Evolutionary conservation across 1,284 basidiomycete genomes (phyloP), one percentile per base, ranked within the genome.

Genomic region (Schizophyllum commune): DNA sequence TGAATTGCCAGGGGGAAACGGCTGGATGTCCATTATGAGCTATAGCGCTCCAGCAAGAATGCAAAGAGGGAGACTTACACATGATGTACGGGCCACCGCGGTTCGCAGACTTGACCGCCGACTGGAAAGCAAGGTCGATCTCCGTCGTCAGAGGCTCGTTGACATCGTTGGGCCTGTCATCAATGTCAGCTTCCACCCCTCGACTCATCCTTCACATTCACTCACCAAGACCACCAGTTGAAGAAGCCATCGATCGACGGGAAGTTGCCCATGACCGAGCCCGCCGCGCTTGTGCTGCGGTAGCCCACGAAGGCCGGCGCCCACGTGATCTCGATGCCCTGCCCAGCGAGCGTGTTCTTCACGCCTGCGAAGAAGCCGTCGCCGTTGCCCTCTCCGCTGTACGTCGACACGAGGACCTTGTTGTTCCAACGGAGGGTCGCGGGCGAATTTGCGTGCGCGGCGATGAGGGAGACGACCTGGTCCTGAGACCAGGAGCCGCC

Each of bases 1-100:
- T 74, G 70, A 76, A 80, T 69, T 79, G 71, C 77, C 77, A 79
- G 1, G 79, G 77, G 19, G 75, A 76, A 8, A 77, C 77, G 13
- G 75, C 74, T 63, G 68, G 65, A 64, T 72, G 55, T 15, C 67
- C n/a, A 22, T 19, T 17, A 51, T 53, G 21, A 21, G n/a, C 54
- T 47, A 66, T 70, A 71, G 6, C 67, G 66, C n/a, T 32, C 15
- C 27, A 15, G 51, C 55, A 19, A 7, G 22, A 20, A 56, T 11
- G n/a, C n/a, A 21, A n/a, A 5, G 13, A 33, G 33, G 34, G 20
- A 65, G 67, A 72, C 65, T 65, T 57, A 63, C 73, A 69, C 66
- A 78, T 73, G 61, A 76, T 73, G 62, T 72, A 74, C 0, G 72
- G 72, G 8, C 72, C 72, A 51, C 62, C 65, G 7, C 69, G 58